phyloP scores from a whole-genome alignment of 2,329 filamentous ascomycete genomes.

The Talaromyces amestolkiae region DNA sequence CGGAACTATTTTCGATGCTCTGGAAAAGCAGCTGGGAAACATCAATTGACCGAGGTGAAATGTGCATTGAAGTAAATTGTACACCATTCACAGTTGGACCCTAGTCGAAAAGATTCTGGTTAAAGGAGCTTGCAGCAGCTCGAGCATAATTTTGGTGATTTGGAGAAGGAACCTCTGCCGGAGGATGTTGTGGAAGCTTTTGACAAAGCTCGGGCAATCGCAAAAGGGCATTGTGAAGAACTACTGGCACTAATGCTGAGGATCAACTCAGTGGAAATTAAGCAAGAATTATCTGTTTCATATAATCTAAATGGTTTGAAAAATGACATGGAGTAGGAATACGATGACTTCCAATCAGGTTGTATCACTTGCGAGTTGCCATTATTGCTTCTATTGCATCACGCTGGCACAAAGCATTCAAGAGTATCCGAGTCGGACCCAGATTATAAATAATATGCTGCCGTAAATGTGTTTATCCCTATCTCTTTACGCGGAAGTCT shows the following conservation, averaged over 20 bases:
- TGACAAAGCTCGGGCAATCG: conserved; percentile 24
- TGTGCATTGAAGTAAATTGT: conserved; percentile 36
- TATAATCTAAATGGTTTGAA: no score
- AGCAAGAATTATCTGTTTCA: no score
- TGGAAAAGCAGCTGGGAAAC: conserved; percentile 40
- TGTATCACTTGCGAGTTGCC: neutral
- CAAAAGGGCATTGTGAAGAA: neutral
- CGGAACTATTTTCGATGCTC: conserved; percentile 43
- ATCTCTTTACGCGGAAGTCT: no score
- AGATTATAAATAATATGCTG: neutral
- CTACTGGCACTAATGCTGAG: neutral
- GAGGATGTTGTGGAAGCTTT: conserved; percentile 40
- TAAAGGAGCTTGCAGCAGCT: conserved; percentile 38
- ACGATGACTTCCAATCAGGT: neutral
- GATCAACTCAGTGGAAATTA: no score
- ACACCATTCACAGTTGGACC: neutral
- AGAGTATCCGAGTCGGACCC: neutral
- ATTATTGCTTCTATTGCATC: neutral
- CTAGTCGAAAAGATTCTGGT: conserved; percentile 36
- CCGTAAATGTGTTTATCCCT: neutral
- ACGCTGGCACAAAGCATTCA: neutral
- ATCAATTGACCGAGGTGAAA: neutral
- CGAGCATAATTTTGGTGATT: conserved; percentile 36
- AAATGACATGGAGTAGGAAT: no score
- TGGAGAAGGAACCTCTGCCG: conserved; percentile 42